Conservation (phyloP, 2,329 filamentous ascomycete genomes). For the Pseudopyricularia javanii region DNA sequence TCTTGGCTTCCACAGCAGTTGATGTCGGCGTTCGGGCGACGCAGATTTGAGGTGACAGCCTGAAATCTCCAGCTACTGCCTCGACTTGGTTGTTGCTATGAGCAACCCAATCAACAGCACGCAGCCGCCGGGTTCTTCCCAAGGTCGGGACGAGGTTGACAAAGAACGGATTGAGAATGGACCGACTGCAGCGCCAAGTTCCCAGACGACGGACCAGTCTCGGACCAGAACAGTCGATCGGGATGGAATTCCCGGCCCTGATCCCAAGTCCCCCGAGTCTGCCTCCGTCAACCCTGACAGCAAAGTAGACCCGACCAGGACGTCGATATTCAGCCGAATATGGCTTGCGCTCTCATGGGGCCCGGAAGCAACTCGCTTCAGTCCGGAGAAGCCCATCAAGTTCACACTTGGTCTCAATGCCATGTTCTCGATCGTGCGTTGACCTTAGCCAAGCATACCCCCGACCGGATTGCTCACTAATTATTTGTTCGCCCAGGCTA, state of each 20-base stretch:
- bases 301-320: background rate
- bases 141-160: too few relatives aligned
- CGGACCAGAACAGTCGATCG: background rate
- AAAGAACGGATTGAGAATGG: too few relatives aligned
- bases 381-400: constrained; percentile 50
- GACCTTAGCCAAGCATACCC: background rate
- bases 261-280: background rate
- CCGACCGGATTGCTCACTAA: background rate
- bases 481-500: constrained; percentile 22
- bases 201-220: background rate
- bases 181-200: too few relatives aligned
- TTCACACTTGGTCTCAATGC: constrained; percentile 60
- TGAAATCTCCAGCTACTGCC: too few relatives aligned
- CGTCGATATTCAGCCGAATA: background rate
- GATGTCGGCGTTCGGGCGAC: too few relatives aligned
- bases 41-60: too few relatives aligned
- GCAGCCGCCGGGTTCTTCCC: too few relatives aligned
- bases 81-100: too few relatives aligned
- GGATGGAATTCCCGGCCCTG: background rate
- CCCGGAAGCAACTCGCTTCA: constrained; percentile 56
- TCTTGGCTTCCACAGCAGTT: too few relatives aligned
- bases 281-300: background rate
- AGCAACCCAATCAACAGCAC: too few relatives aligned
- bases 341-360: background rate
- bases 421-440: constrained; percentile 50